Evolutionary conservation across 129 eudicot species (phyloP).

Genomic region (Tagetes erecta): DNA sequence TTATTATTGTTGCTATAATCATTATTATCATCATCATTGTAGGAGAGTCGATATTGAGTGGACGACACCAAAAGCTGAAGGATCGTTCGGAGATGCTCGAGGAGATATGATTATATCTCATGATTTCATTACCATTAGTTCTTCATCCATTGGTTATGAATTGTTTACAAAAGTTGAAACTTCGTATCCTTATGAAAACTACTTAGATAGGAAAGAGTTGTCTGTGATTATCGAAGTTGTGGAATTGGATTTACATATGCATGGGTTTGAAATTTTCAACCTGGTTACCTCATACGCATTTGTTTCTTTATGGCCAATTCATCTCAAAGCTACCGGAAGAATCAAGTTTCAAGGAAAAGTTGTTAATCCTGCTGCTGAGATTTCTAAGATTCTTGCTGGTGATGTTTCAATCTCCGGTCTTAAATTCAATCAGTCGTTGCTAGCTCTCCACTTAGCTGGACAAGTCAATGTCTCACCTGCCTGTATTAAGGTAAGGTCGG

Average conservation of each 20-base stretch:
- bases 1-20: no score
- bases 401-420: conserved; percentile 91
- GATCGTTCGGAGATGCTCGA: conserved; percentile 93
- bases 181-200: conserved; percentile 58
- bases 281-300: conserved; percentile 74
- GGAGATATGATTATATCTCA: conserved; percentile 95
- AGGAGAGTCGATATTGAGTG: conserved; percentile 98
- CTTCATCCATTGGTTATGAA: conserved; percentile 92
- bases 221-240: conserved; percentile 81
- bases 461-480: conserved; percentile 59
- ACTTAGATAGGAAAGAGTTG: conserved; percentile 44
- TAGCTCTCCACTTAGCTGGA: conserved; percentile 97
- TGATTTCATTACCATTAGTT: conserved; percentile 74
- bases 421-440: conserved; percentile 89
- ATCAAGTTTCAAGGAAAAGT: conserved; percentile 95
- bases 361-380: conserved; percentile 34
- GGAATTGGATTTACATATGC: conserved; percentile 90
- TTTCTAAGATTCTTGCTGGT: conserved; percentile 63
- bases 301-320: conserved; percentile 84
- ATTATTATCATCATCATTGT: conserved; percentile 15
- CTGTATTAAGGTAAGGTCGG: conserved; percentile 57
- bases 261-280: conserved; percentile 89
- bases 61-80: conserved; percentile 99
- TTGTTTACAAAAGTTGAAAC: conserved; percentile 66
- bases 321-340: conserved; percentile 92